Evolutionary conservation across 257 asterid genomes (phyloP).

Genomic region (Solanum etuberosum): DNA sequence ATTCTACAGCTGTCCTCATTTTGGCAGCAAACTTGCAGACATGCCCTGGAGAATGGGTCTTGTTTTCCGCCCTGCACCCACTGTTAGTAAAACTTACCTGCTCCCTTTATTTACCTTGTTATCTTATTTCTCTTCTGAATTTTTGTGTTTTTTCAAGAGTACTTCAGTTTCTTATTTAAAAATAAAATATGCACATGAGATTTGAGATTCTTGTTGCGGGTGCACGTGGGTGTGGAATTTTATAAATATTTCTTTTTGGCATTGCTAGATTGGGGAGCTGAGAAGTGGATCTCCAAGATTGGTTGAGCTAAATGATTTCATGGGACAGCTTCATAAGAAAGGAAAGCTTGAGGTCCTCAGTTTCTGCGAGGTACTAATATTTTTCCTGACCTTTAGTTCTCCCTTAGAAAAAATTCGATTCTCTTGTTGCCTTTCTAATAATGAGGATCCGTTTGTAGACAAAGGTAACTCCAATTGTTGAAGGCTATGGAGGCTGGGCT

Average conservation of each 20-base stretch:
- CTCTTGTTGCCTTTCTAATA: slow-evolving; percentile 1
- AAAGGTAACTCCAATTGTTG: slow-evolving; percentile 92
- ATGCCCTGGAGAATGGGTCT: slow-evolving; percentile 99
- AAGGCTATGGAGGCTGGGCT: slow-evolving; percentile 99
- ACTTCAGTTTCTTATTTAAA: neutral
- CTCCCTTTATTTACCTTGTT: neutral
- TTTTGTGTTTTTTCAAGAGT: neutral
- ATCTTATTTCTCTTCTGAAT: neutral
- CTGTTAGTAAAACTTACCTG: slow-evolving; percentile 38
- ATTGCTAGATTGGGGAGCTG: slow-evolving; percentile 78
- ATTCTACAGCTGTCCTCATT: slow-evolving; percentile 97
- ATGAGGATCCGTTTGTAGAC: slow-evolving; percentile 50
- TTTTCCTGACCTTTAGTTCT: neutral
- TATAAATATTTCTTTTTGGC: slow-evolving; percentile 6
- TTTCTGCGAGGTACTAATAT: slow-evolving; percentile 67
- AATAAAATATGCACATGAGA: slow-evolving; percentile 1
- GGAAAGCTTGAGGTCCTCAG: slow-evolving; percentile 85
- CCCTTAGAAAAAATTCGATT: neutral
- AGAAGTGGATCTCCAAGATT: slow-evolving; percentile 97
- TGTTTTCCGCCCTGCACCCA: slow-evolving; percentile 98
- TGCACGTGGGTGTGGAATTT: neutral
- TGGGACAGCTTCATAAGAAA: slow-evolving; percentile 64
- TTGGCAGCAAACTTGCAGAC: slow-evolving; percentile 99
- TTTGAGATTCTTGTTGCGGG: neutral
- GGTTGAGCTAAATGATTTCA: slow-evolving; percentile 79